Base-by-base conservation (phyloP, 192 early-diverging fungal genomes). In the Coemansia sp. region DNA sequence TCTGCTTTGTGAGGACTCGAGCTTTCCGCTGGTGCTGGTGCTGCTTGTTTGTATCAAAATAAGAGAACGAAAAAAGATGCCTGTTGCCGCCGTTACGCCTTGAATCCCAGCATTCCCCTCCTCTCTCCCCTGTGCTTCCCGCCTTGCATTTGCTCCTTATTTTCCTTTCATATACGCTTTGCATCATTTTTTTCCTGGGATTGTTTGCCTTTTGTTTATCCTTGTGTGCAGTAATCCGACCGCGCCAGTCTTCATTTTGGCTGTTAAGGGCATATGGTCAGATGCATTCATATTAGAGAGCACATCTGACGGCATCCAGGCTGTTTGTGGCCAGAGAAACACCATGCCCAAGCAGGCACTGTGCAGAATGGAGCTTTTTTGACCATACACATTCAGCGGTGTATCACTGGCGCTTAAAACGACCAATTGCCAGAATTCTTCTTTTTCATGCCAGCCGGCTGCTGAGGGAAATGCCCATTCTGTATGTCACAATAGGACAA, bases 81-180 rank as follows among this genome's bases (percentile, higher is more conserved):
- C 12, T 16, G 42, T 45, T 45, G 22, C 17, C 6, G 20, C 59
- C 51, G 25, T 30, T 54, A 22, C 7, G 29, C 25, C 51, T 54
- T 10, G 29, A 22, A 54, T 30, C 25, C 22, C 51, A 54, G 51
- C 51, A 25, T 30, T 54, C 25, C 25, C 51, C 16, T 22, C 4
- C 18, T 20, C 51, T 20, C 22, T 16, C 16, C 5, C 51, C 25
- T 54, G 51, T 29, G 51, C 51, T 54, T 7, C 29, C 18, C 7
- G 25, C 22, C 25, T 30, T 54, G 12, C 51, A 20, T 22, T 22
- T 54, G 29, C 12, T 22, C 51, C 3, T 11, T 11, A 7, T 45
- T 45, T 45, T 45, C 34, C 34, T 56, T 56, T 56, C 54, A 56
- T 56, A 30, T 56, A 33, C 30, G 30, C 54, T 31, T 33, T 56